Evolutionary conservation across 257 asterid species (phyloP).

Genomic region (Lycium ferocissimum): DNA sequence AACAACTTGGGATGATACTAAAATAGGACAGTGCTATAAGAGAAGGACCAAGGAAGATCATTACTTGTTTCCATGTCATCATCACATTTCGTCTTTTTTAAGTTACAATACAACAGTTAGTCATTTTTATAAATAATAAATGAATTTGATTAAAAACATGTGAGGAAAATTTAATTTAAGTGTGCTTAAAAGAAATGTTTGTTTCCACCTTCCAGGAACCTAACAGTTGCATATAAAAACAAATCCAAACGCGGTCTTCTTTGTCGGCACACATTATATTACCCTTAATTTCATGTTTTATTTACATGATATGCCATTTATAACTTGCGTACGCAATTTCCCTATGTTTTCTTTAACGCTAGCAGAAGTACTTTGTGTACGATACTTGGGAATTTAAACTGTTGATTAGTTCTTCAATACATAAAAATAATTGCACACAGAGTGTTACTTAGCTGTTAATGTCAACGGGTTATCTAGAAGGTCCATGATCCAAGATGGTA

Average conservation of each 20-base stretch:
- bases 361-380: neutral
- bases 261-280: neutral
- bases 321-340: neutral
- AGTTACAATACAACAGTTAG: neutral
- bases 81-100: neutral
- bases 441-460: neutral
- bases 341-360: neutral
- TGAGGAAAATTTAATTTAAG: neutral
- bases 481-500: neutral
- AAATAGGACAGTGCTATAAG: neutral
- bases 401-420: neutral
- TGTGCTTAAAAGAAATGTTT: neutral
- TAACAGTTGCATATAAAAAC: neutral
- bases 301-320: slow-evolving; percentile 15
- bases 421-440: neutral
- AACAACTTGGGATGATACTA: neutral
- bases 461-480: neutral
- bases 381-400: neutral
- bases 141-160: neutral
- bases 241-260: slow-evolving; percentile 9
- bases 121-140: neutral
- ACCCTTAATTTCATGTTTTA: neutral
- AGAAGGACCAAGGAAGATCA: neutral
- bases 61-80: slow-evolving; percentile 1
- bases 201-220: slow-evolving; percentile 24